Conservation (phyloP, 164 flowering plant species). For the Houttuynia cordata region DNA sequence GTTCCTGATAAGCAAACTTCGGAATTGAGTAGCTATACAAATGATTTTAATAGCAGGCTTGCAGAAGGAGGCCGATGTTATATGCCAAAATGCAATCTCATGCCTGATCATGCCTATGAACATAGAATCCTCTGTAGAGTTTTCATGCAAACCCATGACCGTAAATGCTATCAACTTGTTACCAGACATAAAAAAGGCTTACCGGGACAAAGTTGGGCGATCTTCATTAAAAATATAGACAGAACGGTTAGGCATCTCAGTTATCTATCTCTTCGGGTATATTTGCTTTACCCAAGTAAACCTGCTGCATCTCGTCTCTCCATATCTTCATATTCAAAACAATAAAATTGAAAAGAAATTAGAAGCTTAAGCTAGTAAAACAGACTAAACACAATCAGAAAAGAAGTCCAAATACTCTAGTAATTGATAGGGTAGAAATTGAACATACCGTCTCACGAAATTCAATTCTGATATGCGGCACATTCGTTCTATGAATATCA, state of each 20-base stretch:
- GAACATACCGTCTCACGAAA: conserved; percentile 71
- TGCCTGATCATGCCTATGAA: no score
- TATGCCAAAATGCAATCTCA: background rate
- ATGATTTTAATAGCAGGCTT: background rate
- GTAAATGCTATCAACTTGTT: no score
- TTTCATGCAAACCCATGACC: no score
- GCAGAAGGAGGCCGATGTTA: conserved; percentile 20
- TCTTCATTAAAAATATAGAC: background rate
- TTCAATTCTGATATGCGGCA: conserved; percentile 88
- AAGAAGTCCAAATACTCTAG: no score
- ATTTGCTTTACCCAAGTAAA: conserved; percentile 56
- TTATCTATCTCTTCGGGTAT: conserved; percentile 43
- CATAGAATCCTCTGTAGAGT: no score
- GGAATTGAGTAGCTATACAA: conserved; percentile 1
- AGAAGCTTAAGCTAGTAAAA: no score
- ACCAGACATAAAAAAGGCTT: background rate
- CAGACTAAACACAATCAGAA: background rate
- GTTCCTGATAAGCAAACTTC: conserved; percentile 8
- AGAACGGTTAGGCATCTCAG: conserved; percentile 9
- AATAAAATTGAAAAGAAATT: background rate
- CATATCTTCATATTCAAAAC: conserved; percentile 42
- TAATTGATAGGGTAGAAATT: no score
- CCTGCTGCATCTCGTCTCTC: conserved; percentile 88
- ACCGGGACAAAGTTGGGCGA: conserved; percentile 6
- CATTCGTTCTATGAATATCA: conserved; percentile 91